A percentile compares a stretch with the other conserved stretches of the same genome.
These are phyloP conservation scores for Solanum ahanhuiri DNA, from an alignment of 257 asterid species.

Conservation along the genomic window DNA sequence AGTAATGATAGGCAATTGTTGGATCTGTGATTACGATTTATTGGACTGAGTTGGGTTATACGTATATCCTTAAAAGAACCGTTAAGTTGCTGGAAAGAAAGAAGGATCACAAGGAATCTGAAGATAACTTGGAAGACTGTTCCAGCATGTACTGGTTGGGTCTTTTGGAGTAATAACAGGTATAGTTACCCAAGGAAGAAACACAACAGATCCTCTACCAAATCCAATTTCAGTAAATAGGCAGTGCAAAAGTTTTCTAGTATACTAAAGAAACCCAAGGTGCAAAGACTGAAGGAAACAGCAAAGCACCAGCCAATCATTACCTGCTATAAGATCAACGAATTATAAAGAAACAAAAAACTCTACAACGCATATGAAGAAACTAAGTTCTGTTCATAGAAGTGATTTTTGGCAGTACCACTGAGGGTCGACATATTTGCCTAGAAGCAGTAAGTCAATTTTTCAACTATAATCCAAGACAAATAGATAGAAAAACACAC, in stretches of 20 bases:
- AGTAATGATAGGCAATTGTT: not conserved
- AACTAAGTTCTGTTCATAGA: not conserved
- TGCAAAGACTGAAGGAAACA: not conserved
- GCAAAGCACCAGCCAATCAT: not conserved
- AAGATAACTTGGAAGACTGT: not conserved
- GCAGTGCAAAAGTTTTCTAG: not conserved
- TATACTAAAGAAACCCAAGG: not conserved
- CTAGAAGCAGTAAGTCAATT: not conserved
- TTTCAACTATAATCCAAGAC: not conserved
- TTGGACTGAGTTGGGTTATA: not conserved
- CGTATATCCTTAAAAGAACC: not conserved
- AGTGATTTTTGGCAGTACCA: not conserved
- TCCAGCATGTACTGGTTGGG: not conserved
- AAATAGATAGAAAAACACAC: not conserved
- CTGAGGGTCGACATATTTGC: not conserved
- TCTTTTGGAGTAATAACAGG: not conserved
- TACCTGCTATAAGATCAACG: not conserved
- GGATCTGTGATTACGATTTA: not conserved
- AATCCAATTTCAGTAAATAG: not conserved
- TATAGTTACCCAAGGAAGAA: not conserved
- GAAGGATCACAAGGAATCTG: not conserved
- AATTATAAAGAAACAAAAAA: not conserved
- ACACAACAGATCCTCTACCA: not conserved
- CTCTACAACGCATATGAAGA: not conserved
- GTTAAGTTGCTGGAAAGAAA: not conserved